Evolutionary conservation across 2,329 filamentous ascomycete species (phyloP).

Genomic region (Paecilomyces fulvus): DNA sequence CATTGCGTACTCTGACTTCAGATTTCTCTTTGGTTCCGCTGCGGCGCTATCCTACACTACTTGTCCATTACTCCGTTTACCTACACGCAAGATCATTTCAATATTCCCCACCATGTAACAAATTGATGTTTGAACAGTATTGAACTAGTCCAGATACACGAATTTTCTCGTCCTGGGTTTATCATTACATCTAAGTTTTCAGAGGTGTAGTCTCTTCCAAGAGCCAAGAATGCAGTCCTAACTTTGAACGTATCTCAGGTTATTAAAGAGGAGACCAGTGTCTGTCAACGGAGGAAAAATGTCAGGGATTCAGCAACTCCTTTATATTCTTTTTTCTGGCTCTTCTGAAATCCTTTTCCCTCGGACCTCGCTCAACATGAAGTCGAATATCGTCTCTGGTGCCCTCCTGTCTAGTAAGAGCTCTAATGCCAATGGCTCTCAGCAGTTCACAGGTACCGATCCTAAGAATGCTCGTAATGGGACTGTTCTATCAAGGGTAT

Average conservation of each 20-base stretch:
- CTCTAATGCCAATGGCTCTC: background rate
- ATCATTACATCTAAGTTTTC: background rate
- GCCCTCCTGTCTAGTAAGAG: background rate
- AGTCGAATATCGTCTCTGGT: background rate
- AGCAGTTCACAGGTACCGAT: background rate
- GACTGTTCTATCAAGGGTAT: background rate
- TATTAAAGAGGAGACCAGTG: background rate
- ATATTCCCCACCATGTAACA: too few relatives aligned
- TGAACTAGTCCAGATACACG: background rate
- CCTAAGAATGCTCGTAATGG: background rate
- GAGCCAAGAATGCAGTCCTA: background rate
- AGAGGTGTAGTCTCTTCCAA: background rate
- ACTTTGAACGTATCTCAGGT: background rate
- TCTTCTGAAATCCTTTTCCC: background rate
- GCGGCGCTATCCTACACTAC: too few relatives aligned
- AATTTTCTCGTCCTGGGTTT: background rate
- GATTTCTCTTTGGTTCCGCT: background rate
- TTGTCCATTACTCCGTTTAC: too few relatives aligned
- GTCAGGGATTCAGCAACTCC: too few relatives aligned
- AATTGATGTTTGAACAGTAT: too few relatives aligned
- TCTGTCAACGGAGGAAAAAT: background rate
- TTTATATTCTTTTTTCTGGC: too few relatives aligned
- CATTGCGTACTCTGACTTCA: background rate
- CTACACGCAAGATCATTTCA: too few relatives aligned
- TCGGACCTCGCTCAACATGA: background rate